Base-by-base conservation (phyloP, 805 yeast species). In the Candida bentonensis region DNA sequence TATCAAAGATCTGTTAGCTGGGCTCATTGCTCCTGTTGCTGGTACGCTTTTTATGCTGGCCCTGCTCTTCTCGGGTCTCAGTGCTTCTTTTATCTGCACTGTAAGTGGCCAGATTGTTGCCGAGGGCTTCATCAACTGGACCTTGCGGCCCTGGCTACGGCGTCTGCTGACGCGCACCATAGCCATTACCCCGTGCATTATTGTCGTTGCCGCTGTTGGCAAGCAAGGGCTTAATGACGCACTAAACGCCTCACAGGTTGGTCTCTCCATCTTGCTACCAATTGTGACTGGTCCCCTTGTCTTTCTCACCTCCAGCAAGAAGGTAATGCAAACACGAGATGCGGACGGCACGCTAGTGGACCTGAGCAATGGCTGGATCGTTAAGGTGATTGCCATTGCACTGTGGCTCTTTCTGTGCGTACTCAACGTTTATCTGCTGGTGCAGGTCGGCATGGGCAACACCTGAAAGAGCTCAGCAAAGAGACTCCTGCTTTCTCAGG, bases 21-120 rank as follows among this genome's bases (percentile, higher is more conserved):
- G 59, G 17, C 74, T 69, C 43, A 66, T 88, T 33, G 81, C 94
- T 0, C 76, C 80, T 2, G 76, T 74, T 5, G 94, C 86, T 0
- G 96, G 96, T 22, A 77, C 85, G 0, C 62, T 86, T 0, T 88
- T 88, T 63, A 86, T 86, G 72, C 59, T 85, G 44, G 96, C 96
- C 0, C 67, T 88, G 53, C 65, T 88, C 33, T 74, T 83, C 47
- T 80, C 92, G 46, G 96, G 96, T 3, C 87, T 83, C 55, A 80
- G 88, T 40, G 95, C 96, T 0, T 95, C 96, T 42, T 77, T 88
- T 39, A 88, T 87, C 2, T 87, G 96, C 59, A 88, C 96, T 0
- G 81, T 88, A 65, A 85, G 94, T 0, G 96, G 96, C 7, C 94
- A 88, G 61, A 78, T 88, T 53, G 95, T 88, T 2, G 75, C 86